Evolutionary conservation across 768 basidiomycete genomes (phyloP).

Genomic region (Rubroboletus pulcherrimus): DNA sequence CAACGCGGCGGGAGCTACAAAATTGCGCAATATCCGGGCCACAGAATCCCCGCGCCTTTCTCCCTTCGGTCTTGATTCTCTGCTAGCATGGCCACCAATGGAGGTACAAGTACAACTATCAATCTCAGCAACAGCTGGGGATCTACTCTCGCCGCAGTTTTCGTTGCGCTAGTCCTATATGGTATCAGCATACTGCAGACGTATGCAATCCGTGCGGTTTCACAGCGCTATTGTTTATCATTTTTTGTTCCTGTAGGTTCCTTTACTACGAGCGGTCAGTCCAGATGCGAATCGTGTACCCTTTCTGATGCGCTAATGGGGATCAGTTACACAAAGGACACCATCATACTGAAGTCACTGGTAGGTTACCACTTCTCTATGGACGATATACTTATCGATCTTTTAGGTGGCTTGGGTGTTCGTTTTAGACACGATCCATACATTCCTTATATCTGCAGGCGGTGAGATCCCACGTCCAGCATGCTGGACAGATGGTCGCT

Average conservation of each 20-base stretch:
- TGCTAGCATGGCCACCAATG: constrained; percentile 12
- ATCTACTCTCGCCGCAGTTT: constrained; percentile 20
- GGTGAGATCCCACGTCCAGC: constrained; percentile 5
- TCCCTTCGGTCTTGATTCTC: background rate
- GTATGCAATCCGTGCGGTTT: constrained; percentile 7
- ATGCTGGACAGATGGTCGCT: background rate
- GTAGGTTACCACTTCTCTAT: constrained; percentile 1
- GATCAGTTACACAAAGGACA: constrained; percentile 17
- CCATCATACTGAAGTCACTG: constrained; percentile 11
- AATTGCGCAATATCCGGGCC: background rate
- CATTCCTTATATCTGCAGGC: constrained; percentile 15
- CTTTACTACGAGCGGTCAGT: constrained; percentile 26
- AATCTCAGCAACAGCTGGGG: constrained; percentile 20
- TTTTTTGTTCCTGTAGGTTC: constrained; percentile 11
- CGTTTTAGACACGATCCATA: constrained; percentile 16
- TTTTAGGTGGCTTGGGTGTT: constrained; percentile 23
- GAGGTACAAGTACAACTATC: background rate
- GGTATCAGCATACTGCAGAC: constrained; percentile 25
- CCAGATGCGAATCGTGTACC: background rate
- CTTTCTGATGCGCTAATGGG: background rate
- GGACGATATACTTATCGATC: background rate
- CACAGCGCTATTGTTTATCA: background rate
- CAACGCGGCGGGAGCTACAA: constrained; percentile 10
- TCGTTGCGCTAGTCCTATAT: constrained; percentile 22
- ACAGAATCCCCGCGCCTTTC: background rate